Conservation (phyloP, 139 green algal species). For the Chlorella sp. region DNA sequence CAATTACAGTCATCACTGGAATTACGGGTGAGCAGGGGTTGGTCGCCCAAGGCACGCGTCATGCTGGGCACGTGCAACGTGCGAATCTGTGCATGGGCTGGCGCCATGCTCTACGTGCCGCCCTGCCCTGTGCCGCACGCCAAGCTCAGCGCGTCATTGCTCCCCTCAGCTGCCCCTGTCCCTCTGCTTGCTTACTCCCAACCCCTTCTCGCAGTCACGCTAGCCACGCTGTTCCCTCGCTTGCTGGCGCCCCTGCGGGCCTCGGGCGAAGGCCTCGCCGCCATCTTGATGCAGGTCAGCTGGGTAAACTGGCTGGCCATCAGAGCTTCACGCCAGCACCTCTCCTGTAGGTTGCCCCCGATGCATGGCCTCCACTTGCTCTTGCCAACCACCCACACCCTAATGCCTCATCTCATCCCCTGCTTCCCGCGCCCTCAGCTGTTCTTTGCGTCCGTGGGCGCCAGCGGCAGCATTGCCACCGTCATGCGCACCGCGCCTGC, state of each 20-base stretch:
- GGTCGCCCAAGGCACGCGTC: no score
- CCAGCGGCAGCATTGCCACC: slow-evolving; percentile 74
- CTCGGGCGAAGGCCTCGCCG: slow-evolving; percentile 80
- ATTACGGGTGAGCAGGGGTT: slow-evolving; percentile 51
- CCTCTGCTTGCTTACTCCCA: background rate
- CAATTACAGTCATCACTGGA: slow-evolving; percentile 75
- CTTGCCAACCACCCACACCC: background rate
- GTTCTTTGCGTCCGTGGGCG: slow-evolving; percentile 93
- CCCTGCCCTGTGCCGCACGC: no score
- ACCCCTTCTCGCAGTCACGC: slow-evolving; percentile 45
- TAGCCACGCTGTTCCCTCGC: slow-evolving; percentile 71
- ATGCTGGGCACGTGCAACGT: no score
- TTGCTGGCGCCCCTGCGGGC: slow-evolving; percentile 62
- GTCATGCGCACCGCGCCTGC: slow-evolving; percentile 84
- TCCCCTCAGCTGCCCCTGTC: no score
- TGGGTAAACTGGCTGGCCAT: no score
- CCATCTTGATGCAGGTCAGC: slow-evolving; percentile 77
- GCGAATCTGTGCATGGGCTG: no score
- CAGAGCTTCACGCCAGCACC: no score
- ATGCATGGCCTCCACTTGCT: background rate
- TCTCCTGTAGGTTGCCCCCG: no score
- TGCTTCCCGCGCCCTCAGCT: slow-evolving; percentile 54
- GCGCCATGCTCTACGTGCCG: no score
- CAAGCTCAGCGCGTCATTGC: no score
- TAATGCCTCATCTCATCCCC: background rate